Percentiles rank a stretch among this genome's conserved stretches.
phyloP scores from a whole-genome alignment of 2,329 filamentous ascomycete species.

The Akanthomyces muscarius region DNA sequence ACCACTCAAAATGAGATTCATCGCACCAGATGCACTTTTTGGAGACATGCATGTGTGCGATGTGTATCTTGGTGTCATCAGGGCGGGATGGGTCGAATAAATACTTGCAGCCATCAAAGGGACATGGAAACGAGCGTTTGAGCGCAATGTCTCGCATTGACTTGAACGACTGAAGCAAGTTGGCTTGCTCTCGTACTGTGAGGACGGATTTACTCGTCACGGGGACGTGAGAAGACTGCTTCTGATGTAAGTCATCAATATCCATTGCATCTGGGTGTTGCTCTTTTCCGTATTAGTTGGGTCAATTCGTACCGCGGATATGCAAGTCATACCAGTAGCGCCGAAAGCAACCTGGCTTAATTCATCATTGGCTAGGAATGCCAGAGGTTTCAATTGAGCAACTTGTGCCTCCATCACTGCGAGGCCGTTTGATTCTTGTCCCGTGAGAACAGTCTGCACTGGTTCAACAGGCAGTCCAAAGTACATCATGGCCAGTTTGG shows the following conservation, averaged over 20 bases:
- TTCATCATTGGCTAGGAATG: not conserved
- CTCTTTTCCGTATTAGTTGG: not conserved
- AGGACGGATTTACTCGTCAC: slow-evolving; percentile 35
- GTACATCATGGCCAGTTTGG: slow-evolving; percentile 44
- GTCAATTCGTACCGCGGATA: not conserved
- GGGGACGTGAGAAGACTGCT: slow-evolving; percentile 27
- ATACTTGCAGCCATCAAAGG: slow-evolving; percentile 35
- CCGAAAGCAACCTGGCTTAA: not conserved
- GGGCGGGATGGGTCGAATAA: slow-evolving; percentile 29
- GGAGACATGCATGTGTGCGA: slow-evolving; percentile 31
- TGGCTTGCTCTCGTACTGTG: slow-evolving; percentile 38
- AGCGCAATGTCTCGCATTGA: slow-evolving; percentile 3
- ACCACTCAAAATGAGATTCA: slow-evolving; percentile 29
- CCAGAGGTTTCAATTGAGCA: not conserved
- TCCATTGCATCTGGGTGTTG: not conserved
- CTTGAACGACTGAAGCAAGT: slow-evolving; percentile 27
- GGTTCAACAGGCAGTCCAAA: slow-evolving; percentile 45
- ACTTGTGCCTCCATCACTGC: not conserved
- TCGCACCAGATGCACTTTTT: slow-evolving; percentile 36
- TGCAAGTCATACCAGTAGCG: not conserved
- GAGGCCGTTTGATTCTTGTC: slow-evolving; percentile 3
- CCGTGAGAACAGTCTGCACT: slow-evolving; percentile 23
- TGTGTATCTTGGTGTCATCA: slow-evolving; percentile 33
- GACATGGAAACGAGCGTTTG: slow-evolving; percentile 35
- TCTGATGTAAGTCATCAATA: not conserved